Base-by-base conservation (phyloP, 257 asterid genomes). In the Solanum sejunctum region DNA sequence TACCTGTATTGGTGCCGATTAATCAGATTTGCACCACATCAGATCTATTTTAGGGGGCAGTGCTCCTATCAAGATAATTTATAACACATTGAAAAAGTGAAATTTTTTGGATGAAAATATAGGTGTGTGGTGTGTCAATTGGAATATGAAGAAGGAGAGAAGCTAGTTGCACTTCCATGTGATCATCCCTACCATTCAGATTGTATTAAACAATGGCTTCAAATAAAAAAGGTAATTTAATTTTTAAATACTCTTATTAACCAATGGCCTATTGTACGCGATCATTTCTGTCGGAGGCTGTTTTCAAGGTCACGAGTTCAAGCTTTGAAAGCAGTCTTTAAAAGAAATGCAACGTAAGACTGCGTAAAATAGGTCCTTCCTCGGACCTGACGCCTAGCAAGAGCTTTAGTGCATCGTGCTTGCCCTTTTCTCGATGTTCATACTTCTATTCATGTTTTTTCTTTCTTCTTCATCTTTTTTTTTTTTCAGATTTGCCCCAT, bases 71-170 rank as follows among this genome's bases (percentile, higher is more conserved):
- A 66, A 9, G 9, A 36, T 66, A 5, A 21, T 26, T 21, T 72
- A 72, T 72, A 72, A 84, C 20, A 60, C 8, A 64, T 45, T 16
- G 21, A 64, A 85, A 67, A 79, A 15, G 23, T 16, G 70, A 9
- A 32, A 21, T 6, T 60, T 75, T 21, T 39, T 84, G 52, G 49
- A 10, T 10, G 64, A 85, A 69, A 26, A 67, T 69, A 28, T 81
- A 92, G 94, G 89, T 92, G 96, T 71, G 94, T 91, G 80, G 89
- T 92, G 85, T 92, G 96, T 86, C 96, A 91, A 89, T 83, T 92
- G 87, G 96, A 92, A 85, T 92, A 89, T 51, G 96, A 89, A 86
- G 83, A 85, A 58, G 96, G 89, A 87, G 96, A 92, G 54, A 69
- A 90, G 77, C 88, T 91, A 56, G 94, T 88, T 11, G 73, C 84